phyloP scores from a whole-genome alignment of 1,284 basidiomycete genomes.

The Puccinia triticina region DNA sequence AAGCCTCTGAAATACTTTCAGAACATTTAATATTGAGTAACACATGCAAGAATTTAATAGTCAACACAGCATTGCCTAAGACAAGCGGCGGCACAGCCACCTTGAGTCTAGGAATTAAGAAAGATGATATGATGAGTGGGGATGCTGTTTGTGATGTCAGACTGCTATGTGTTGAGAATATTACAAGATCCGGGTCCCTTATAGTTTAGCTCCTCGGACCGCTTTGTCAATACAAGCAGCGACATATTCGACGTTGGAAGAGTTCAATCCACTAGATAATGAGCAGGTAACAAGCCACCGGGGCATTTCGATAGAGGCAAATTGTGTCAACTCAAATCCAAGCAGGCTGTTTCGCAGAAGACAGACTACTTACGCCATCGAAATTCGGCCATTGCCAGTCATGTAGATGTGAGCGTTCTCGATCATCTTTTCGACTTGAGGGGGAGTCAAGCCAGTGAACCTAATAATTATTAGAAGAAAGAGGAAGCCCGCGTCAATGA shows the following conservation, averaged over 20 bases:
- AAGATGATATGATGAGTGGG: no score
- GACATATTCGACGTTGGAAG: conserved; percentile 75
- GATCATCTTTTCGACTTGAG: conserved; percentile 73
- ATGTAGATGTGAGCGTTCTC: conserved; percentile 84
- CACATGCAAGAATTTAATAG: no score
- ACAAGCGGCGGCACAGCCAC: no score
- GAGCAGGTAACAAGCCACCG: conserved; percentile 62
- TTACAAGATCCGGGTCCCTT: background rate
- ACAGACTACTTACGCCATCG: conserved; percentile 55
- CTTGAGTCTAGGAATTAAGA: background rate
- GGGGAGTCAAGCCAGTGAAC: conserved; percentile 74
- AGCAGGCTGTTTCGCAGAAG: background rate
- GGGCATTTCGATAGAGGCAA: conserved; percentile 59
- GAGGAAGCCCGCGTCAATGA: background rate
- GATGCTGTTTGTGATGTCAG: no score
- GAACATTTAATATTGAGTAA: no score
- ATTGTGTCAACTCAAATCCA: background rate
- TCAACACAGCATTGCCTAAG: no score
- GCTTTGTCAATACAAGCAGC: conserved; percentile 74
- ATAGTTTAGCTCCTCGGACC: conserved; percentile 64
- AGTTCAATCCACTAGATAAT: conserved; percentile 71
- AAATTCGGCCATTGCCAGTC: conserved; percentile 65
- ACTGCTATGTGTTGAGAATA: no score
- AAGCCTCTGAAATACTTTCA: no score
- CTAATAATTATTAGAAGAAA: conserved; percentile 62